Conservation (phyloP, 768 basidiomycete species). For the Pleurotus giganteus region DNA sequence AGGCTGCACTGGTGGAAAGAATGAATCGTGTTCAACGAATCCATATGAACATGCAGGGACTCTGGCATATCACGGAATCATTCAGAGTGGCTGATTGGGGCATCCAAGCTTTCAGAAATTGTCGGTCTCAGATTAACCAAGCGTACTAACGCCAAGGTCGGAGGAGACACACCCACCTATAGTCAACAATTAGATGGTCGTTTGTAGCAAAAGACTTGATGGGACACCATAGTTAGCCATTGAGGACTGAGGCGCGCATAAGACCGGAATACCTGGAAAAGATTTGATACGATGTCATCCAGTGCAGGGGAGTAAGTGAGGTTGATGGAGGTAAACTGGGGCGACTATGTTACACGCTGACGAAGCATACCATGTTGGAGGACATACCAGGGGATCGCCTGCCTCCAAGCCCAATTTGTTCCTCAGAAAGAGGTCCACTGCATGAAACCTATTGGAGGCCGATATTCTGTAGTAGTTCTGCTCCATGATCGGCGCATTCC, state of each 20-base stretch:
- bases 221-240: neutral
- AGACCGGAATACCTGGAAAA: slow-evolving; percentile 55
- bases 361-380: neutral
- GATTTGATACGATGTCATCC: slow-evolving; percentile 76
- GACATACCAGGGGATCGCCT: slow-evolving; percentile 80
- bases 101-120: no score
- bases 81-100: no score
- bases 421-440: slow-evolving; percentile 90
- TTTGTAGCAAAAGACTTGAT: slow-evolving; percentile 91
- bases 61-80: no score
- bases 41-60: no score
- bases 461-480: slow-evolving; percentile 99
- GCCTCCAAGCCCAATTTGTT: slow-evolving; percentile 87
- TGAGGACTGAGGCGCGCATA: neutral
- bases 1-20: no score
- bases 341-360: slow-evolving; percentile 10
- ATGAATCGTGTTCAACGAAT: no score
- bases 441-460: slow-evolving; percentile 90
- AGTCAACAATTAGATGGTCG: slow-evolving; percentile 89
- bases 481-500: slow-evolving; percentile 98
- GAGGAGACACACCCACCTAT: slow-evolving; percentile 63
- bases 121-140: no score
- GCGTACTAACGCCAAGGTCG: no score
- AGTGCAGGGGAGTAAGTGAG: slow-evolving; percentile 81
- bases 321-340: slow-evolving; percentile 61